These are phyloP conservation scores for Setaria italica DNA, from an alignment of 202 grass and related monocot species.

Conservation along the genomic window DNA sequence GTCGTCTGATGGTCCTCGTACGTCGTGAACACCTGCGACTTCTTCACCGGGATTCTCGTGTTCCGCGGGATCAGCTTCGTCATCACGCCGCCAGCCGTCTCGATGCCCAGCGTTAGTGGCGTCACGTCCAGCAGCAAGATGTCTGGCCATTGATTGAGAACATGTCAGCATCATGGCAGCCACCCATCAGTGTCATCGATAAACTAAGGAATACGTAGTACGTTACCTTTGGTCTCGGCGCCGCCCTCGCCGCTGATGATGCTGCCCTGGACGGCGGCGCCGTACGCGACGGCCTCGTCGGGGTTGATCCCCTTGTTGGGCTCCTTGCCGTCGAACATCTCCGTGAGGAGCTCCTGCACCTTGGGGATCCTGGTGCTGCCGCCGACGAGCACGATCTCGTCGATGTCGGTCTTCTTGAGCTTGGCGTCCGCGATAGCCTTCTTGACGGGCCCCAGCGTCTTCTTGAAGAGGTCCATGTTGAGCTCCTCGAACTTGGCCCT, in stretches of 20 bases:
- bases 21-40: slow-evolving; percentile 67
- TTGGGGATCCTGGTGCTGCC: slow-evolving; percentile 62
- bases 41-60: slow-evolving; percentile 63
- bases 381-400: slow-evolving; percentile 55
- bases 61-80: slow-evolving; percentile 77
- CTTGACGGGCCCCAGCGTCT: slow-evolving; percentile 40
- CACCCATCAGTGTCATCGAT: no score
- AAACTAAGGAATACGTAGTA: no score
- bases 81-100: slow-evolving; percentile 71
- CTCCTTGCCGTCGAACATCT: slow-evolving; percentile 54
- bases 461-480: slow-evolving; percentile 57
- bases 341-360: slow-evolving; percentile 53
- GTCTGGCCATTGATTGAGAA: slow-evolving; percentile 25
- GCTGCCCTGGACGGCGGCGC: slow-evolving; percentile 47
- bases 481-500: slow-evolving; percentile 57
- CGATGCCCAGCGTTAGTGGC: slow-evolving; percentile 57
- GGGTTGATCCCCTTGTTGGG: slow-evolving; percentile 61
- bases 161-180: no score
- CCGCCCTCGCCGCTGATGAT: slow-evolving; percentile 58
- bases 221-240: slow-evolving; percentile 58
- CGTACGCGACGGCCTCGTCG: slow-evolving; percentile 60
- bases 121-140: slow-evolving; percentile 64
- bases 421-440: slow-evolving; percentile 51
- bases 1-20: slow-evolving; percentile 72
- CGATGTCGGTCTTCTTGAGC: slow-evolving; percentile 43